These are phyloP conservation scores for Fusarium caatingaense DNA, from an alignment of 2,329 filamentous ascomycete species.

Conservation along the genomic window DNA sequence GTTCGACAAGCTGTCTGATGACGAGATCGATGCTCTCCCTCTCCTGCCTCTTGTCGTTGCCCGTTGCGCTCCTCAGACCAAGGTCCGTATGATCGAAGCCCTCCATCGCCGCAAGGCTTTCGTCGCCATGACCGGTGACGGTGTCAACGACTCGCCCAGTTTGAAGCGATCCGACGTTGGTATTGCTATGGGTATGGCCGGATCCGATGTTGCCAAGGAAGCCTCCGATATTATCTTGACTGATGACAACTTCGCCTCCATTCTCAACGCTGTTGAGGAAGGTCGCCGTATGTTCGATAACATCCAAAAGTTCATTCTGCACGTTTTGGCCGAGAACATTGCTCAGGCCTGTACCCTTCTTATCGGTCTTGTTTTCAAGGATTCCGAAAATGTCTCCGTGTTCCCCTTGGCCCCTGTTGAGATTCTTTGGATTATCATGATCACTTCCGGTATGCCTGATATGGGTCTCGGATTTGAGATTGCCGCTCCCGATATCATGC, in stretches of 20 bases:
- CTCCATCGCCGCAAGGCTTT: conserved; percentile 74
- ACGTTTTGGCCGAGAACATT: conserved; percentile 75
- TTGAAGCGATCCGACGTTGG: conserved; percentile 76
- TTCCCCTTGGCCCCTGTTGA: conserved; percentile 80
- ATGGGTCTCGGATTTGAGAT: conserved; percentile 80
- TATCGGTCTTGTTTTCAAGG: conserved; percentile 77
- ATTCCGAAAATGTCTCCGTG: conserved; percentile 57
- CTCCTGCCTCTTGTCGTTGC: conserved; percentile 75
- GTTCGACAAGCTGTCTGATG: conserved; percentile 73
- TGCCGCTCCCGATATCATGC: conserved; percentile 75
- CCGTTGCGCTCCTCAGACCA: conserved; percentile 76
- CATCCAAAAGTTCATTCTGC: conserved; percentile 78
- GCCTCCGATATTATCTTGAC: conserved; percentile 76
- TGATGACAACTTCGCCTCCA: conserved; percentile 78
- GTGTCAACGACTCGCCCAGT: conserved; percentile 77
- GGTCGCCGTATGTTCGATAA: conserved; percentile 78
- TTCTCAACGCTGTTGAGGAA: conserved; percentile 77
- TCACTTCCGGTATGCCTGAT: conserved; percentile 78
- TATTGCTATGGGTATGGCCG: conserved; percentile 76
- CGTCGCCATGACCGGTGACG: conserved; percentile 78
- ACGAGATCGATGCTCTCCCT: conserved; percentile 71
- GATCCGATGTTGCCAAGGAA: conserved; percentile 77
- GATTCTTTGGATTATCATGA: conserved; percentile 84
- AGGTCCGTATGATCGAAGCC: conserved; percentile 80
- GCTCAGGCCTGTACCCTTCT: conserved; percentile 75